Base-by-base conservation (phyloP, 2,329 filamentous ascomycete genomes). In the Aspergillus flavus region DNA sequence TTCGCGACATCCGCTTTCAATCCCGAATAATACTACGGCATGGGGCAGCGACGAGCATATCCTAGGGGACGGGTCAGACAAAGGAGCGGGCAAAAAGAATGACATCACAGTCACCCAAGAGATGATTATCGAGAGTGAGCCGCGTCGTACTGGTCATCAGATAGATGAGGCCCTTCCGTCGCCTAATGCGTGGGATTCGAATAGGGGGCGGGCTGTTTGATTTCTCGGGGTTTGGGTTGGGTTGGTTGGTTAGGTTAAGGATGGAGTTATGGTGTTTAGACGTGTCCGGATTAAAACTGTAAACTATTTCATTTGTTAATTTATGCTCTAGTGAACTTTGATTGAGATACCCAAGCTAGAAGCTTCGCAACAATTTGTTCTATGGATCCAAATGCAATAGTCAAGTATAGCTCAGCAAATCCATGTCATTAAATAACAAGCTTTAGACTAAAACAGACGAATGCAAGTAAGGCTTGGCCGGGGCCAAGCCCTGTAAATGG, bases 21-120 rank as follows among this genome's bases (percentile, higher is more conserved):
- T 55, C n/a, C 32, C 52, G 2, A 54, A 67, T 32, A 52, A 52
- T 9, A 62, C 59, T 12, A 66, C 60, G 14, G 72, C 68, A 6
- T 73, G 72, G 71, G 72, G 72, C 2, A 75, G 72, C 32, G 73
- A 76, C 32, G 73, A 75, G 60, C 66, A 72, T 41, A 71, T 73
- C 3, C 56, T 73, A 10, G 60, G 58, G 16, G 60, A 62, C 7
- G 52, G 52, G 5, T 39, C 52, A 14, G 21, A 39, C 32, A 39
- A 55, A 21, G 52, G 30, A 21, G 54, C 61, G 4, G 48, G 58
- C 19, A 55, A 59, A 16, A 62, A 52, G 12, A 68, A 69, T 28
- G 65, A 70, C 57, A 72, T 73, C 26, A 73, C 69, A 16, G 71
- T 73, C 28, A 67, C 71, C 16, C 68, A 69, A 11, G 71, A 73